A percentile compares a stretch with the other conserved stretches of the same genome.
phyloP scores from a whole-genome alignment of 495 filamentous ascomycete species.

The Geoglossum glabrum region DNA sequence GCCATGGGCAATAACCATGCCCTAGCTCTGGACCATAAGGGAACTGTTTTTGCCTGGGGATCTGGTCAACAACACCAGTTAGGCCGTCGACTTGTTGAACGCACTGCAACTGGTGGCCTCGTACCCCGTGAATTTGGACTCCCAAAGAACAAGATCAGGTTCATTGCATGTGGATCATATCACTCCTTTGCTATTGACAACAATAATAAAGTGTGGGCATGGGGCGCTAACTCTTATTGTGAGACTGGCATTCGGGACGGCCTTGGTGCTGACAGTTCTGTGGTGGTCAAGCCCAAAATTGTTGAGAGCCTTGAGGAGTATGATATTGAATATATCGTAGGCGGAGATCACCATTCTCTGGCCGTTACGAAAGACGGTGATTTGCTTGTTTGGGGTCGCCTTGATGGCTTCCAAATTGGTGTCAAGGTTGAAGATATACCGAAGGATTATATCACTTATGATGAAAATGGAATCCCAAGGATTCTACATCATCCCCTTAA shows the following conservation, averaged over 20 bases:
- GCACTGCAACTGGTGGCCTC: conserved; percentile 37
- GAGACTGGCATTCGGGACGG: conserved; percentile 52
- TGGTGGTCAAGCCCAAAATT: conserved; percentile 34
- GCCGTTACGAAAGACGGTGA: conserved; percentile 40
- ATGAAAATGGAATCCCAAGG: conserved; percentile 31
- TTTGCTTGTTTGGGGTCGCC: conserved; percentile 47
- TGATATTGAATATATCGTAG: conserved; percentile 33
- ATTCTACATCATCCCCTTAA: conserved; percentile 34
- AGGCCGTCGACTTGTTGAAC: conserved; percentile 45
- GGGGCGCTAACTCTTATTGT: conserved; percentile 77
- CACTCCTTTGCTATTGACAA: conserved; percentile 60
- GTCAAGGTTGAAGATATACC: conserved; percentile 27
- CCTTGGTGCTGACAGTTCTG: conserved; percentile 44
- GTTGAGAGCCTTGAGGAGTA: conserved; percentile 37
- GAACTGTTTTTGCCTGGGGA: conserved; percentile 51
- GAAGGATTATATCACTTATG: conserved; percentile 35
- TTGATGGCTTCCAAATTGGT: conserved; percentile 43
- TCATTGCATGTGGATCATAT: conserved; percentile 43
- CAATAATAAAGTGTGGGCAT: conserved; percentile 51
- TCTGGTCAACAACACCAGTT: conserved; percentile 55
- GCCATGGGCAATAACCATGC: conserved; percentile 48
- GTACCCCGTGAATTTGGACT: conserved; percentile 50
- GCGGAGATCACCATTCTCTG: conserved; percentile 48
- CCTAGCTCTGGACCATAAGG: conserved; percentile 45
- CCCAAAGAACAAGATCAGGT: conserved; percentile 32